Conservation (phyloP, 805 yeast genomes). For the Metschnikowia borealis region DNA sequence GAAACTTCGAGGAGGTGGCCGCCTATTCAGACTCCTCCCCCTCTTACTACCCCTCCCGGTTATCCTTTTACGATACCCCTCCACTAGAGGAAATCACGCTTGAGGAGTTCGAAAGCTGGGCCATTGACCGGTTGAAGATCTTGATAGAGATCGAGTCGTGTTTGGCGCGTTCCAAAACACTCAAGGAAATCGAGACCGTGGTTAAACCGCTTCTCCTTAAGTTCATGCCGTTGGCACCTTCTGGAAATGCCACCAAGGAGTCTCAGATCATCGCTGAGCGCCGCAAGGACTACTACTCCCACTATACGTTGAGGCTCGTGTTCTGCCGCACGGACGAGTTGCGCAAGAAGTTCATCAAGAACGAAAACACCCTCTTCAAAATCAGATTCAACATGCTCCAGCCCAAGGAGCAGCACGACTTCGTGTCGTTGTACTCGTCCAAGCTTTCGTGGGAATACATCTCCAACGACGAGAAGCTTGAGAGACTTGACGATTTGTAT, state of each 20-base stretch:
- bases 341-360: slow-evolving; percentile 69
- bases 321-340: slow-evolving; percentile 86
- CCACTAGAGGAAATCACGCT: slow-evolving; percentile 84
- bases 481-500: slow-evolving; percentile 45
- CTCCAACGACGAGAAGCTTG: slow-evolving; percentile 53
- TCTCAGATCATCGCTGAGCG: slow-evolving; percentile 52
- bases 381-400: slow-evolving; percentile 66
- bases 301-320: slow-evolving; percentile 80
- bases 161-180: slow-evolving; percentile 55
- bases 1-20: slow-evolving; percentile 49
- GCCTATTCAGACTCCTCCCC: slow-evolving; percentile 27
- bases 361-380: slow-evolving; percentile 72
- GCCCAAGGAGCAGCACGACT: slow-evolving; percentile 62
- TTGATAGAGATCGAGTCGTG: slow-evolving; percentile 81
- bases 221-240: slow-evolving; percentile 54
- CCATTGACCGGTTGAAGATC: slow-evolving; percentile 82
- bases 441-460: slow-evolving; percentile 74
- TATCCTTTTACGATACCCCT: slow-evolving; percentile 72
- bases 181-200: slow-evolving; percentile 60
- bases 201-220: slow-evolving; percentile 65
- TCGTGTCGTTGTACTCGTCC: slow-evolving; percentile 51
- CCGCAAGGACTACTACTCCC: slow-evolving; percentile 88
- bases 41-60: slow-evolving; percentile 50
- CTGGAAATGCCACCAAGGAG: slow-evolving; percentile 32
- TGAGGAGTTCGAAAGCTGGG: slow-evolving; percentile 94